Evolutionary conservation across 1,284 basidiomycete genomes (phyloP), one percentile per base, ranked within the genome.

Genomic region (Puccinia horiana): DNA sequence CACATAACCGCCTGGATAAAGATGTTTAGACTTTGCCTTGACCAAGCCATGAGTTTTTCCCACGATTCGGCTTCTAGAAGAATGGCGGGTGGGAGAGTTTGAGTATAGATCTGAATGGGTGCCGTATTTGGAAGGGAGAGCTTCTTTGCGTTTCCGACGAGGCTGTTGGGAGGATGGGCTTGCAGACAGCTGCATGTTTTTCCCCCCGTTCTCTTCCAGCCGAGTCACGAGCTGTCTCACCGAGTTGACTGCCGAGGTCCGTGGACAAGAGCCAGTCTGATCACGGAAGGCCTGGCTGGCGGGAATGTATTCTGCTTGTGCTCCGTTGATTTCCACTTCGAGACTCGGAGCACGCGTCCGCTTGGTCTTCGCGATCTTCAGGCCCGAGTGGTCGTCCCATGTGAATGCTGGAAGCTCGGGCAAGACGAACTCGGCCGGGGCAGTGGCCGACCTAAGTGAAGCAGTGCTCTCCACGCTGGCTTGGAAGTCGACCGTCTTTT

Each of bases 21-120:
- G 70, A 44, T 73, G 70, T 23, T 73, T 73, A 26, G 65, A 69
- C 65, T 69, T 69, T 3, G 42, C n/a, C 42, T 69, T 69, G 65
- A 69, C 65, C 40, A 69, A 47, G 42, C n/a, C 40, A 14, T 26
- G 16, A 44, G 18, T 18, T 42, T 42, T 67, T 20, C 32, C 40
- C 11, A 20, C 9, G 65, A 2, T 47, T 18, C 37, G 20, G 11
- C 6, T 69, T 29, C 37, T 44, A 23, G 37, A n/a, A 18, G 23
- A 1, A 37, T 18, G 3, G 65, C 35, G 18, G 6, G 65, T 37
- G 40, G 20, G 63, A 3, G 14, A 16, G 42, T 44, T 11, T 35
- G 42, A 44, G 11, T 29, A 58, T 29, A 2, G 65, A n/a, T 69
- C 65, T 18, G 65, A 26, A 5, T 47, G 40, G 12, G n/a, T 6